phyloP scores from a whole-genome alignment of 768 basidiomycete genomes.

The Atractiella rhizophila region DNA sequence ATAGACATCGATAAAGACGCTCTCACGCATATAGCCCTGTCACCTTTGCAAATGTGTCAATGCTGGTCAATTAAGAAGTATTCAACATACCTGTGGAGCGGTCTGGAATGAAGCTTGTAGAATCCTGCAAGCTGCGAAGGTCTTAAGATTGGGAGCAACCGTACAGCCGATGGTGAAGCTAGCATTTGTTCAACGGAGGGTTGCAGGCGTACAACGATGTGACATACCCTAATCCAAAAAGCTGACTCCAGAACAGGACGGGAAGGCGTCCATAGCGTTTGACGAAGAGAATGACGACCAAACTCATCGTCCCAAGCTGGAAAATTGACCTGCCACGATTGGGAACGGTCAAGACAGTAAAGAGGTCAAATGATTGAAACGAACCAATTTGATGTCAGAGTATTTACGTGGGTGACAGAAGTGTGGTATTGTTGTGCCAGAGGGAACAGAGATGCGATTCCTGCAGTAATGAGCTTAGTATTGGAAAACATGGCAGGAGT shows the following conservation, averaged over 20 bases:
- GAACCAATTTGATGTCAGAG: conserved; percentile 32
- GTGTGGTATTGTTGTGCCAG: conserved; percentile 34
- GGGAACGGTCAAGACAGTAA: conserved; percentile 34
- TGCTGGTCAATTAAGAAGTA: conserved; percentile 15
- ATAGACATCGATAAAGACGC: no score
- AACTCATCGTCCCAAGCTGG: conserved; percentile 32
- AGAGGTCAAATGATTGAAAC: not conserved
- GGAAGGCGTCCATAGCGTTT: conserved; percentile 40
- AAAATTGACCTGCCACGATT: conserved; percentile 12
- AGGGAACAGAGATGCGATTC: conserved; percentile 38
- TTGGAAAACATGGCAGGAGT: no score
- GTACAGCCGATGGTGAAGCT: conserved; percentile 37
- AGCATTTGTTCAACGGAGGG: no score
- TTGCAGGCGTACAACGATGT: no score
- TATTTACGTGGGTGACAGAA: conserved; percentile 34
- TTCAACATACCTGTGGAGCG: conserved; percentile 34
- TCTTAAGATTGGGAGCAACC: conserved; percentile 33
- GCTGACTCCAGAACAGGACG: conserved; percentile 47
- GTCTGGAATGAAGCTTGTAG: conserved; percentile 35
- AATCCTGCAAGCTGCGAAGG: conserved; percentile 36
- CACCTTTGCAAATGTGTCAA: not conserved
- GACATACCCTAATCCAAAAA: conserved; percentile 18
- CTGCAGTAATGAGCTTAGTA: no score
- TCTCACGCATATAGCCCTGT: no score
- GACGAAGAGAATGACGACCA: conserved; percentile 41